A percentile compares a stretch with the other conserved stretches of the same genome.
Conservation (phyloP, 306 rosid species). For the Inga oerstediana region DNA sequence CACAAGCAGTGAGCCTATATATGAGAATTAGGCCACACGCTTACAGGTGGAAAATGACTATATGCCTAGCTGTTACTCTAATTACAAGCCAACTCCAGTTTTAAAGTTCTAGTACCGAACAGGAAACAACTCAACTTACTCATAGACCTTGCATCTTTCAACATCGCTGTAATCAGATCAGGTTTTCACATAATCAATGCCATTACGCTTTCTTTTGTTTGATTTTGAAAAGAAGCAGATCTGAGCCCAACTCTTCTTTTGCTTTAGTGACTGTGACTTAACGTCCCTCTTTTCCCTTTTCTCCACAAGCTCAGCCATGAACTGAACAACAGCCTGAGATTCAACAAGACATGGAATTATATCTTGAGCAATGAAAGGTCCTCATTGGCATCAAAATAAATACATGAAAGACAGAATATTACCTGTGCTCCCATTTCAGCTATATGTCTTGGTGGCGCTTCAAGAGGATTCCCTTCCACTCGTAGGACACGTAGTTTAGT, state of each 20-base stretch:
- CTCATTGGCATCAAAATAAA: constrained; percentile 25
- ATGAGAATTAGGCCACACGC: constrained; percentile 1
- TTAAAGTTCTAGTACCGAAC: constrained; percentile 15
- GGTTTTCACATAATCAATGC: constrained; percentile 54
- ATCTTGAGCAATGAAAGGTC: constrained; percentile 4
- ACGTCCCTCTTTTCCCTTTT: constrained; percentile 59
- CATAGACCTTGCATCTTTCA: constrained; percentile 21
- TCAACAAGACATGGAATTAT: constrained; percentile 32
- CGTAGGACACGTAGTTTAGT: constrained; percentile 63
- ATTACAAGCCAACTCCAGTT: constrained; percentile 22
- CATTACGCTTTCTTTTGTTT: constrained; percentile 77
- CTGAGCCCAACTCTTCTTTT: constrained; percentile 79
- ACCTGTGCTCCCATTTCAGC: constrained; percentile 90
- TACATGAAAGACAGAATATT: constrained; percentile 11
- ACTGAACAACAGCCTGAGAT: constrained; percentile 87
- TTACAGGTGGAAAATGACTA: constrained; percentile 7
- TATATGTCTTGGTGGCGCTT: constrained; percentile 81
- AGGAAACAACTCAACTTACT: constrained; percentile 49
- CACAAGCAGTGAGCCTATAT: constrained; percentile 25
- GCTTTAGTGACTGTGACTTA: constrained; percentile 57
- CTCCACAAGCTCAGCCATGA: constrained; percentile 68
- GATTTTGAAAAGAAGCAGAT: constrained; percentile 69
- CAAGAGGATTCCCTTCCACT: constrained; percentile 86
- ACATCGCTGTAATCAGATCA: constrained; percentile 37
- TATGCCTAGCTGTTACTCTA: neutral